A percentile compares a stretch with the other conserved stretches of the same genome.
Evolutionary conservation across 2,329 filamentous ascomycete species (phyloP).

Genomic region (Conoideocrella luteorostrata): DNA sequence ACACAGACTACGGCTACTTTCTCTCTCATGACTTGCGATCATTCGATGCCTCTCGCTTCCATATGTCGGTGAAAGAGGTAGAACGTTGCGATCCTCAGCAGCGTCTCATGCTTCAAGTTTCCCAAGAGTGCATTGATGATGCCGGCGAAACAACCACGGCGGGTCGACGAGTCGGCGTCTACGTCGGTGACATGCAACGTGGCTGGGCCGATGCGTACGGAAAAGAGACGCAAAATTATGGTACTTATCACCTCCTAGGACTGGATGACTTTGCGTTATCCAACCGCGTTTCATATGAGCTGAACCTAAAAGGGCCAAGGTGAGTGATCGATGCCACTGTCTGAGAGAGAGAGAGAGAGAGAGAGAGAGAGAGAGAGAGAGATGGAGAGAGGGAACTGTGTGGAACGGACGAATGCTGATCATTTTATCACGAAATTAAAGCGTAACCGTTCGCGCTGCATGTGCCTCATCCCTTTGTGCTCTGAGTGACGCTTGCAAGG

Average conservation of each 20-base stretch:
- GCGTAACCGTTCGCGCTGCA: conserved; percentile 29
- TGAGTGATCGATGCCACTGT: no score
- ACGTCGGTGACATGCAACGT: conserved; percentile 23
- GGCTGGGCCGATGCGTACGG: conserved; percentile 18
- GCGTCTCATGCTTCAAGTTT: conserved; percentile 20
- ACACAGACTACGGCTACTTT: conserved; percentile 19
- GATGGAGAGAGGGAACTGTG: no score
- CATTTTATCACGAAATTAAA: no score
- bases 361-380: no score
- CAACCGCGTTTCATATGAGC: conserved; percentile 28
- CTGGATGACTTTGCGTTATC: conserved; percentile 21
- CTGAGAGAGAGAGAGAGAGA: no score
- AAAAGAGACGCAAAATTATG: conserved; percentile 15
- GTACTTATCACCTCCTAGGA: conserved; percentile 16
- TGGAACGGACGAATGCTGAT: no score
- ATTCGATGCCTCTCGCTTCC: conserved; percentile 26
- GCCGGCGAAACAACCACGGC: conserved; percentile 19
- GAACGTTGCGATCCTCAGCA: conserved; percentile 25
- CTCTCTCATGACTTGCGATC: conserved; percentile 20
- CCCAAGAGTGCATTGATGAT: conserved; percentile 20
- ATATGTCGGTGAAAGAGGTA: conserved; percentile 20
- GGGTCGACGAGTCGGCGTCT: conserved; percentile 21
- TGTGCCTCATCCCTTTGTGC: conserved; percentile 30
- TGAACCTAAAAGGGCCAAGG: conserved; percentile 26
- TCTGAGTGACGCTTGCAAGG: conserved; percentile 30